These are phyloP conservation scores for Fusarium setosum DNA, from an alignment of 2,329 filamentous ascomycete genomes.

Conservation along the genomic window DNA sequence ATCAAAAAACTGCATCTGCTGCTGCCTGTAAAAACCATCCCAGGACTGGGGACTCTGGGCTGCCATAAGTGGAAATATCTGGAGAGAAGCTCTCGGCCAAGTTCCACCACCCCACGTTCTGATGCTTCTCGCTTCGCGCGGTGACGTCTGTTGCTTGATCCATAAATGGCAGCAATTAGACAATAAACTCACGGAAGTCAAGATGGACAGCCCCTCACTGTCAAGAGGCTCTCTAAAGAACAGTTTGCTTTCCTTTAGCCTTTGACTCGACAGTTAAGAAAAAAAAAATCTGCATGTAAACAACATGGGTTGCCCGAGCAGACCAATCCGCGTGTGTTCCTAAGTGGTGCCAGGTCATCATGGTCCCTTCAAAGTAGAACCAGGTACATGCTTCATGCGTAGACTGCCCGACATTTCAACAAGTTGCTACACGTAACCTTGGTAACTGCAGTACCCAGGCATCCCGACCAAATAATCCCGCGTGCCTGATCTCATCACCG, in stretches of 20 bases:
- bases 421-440: no score
- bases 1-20: not conserved
- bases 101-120: conserved; percentile 24
- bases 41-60: not conserved
- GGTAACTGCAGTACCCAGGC: no score
- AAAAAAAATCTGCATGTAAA: conserved; percentile 13
- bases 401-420: not conserved
- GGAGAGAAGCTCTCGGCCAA: conserved; percentile 17
- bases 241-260: not conserved
- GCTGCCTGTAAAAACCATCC: not conserved
- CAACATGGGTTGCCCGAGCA: conserved; percentile 8
- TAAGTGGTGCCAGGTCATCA: conserved; percentile 20
- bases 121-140: not conserved
- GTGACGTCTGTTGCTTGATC: conserved; percentile 19
- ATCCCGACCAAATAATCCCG: no score
- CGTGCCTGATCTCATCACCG: conserved; percentile 16
- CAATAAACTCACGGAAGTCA: no score
- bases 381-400: not conserved
- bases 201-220: not conserved
- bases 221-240: not conserved
- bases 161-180: conserved; percentile 24
- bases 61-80: conserved; percentile 34
- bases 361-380: not conserved
- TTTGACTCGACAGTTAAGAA: not conserved
- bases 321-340: conserved; percentile 6